Evolutionary conservation across 1,284 basidiomycete genomes (phyloP), one percentile per base, ranked within the genome.

Genomic region (Trichosporon sp.): DNA sequence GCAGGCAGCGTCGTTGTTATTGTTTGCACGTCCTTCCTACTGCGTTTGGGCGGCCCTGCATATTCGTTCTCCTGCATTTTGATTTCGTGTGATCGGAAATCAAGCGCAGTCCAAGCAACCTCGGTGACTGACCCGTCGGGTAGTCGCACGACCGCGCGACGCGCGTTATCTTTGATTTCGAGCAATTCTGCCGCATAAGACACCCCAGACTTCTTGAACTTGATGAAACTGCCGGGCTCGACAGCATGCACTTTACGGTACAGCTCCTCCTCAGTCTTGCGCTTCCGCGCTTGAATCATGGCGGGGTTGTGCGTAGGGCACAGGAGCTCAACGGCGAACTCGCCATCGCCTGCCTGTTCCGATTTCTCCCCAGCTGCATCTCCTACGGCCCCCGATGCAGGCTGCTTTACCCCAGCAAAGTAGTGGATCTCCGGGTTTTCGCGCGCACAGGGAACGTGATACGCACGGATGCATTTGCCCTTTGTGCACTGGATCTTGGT

Each of bases 401-500:
- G 23, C n/a, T n/a, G n/a, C 58, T 23, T 63, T 37, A 71, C 65
- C 56, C 65, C 70, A 0, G 73, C 64, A 25, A 65, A 66, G 60
- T 71, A 69, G 16, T 61, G 34, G 25, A 75, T 65, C 32, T 67
- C 56, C 8, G 71, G 69, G 58, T 72, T 67, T 29, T 65, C 64
- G 14, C 65, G 82, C 0, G 95, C 95, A 77, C 95, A 99, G 2
- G 88, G 90, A 29, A 96, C 88, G 75, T 99, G 95, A 80, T 91
- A 96, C 0, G 95, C 92, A 71, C 91, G 91, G 1, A 90, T 85
- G 74, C 95, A 96, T 80, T 92, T 94, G 64, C 92, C 78, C 72
- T 92, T 92, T 10, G 91, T 91, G 76, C 94, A 97, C 74, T 97
- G 94, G 31, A 96, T 88, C 63, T 94, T 94, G 4, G 92, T 92